Percentiles rank a stretch among this genome's conserved stretches.
These are phyloP conservation scores for Penicillium riverlandense DNA, from an alignment of 495 filamentous ascomycete genomes.

Conservation along the genomic window DNA sequence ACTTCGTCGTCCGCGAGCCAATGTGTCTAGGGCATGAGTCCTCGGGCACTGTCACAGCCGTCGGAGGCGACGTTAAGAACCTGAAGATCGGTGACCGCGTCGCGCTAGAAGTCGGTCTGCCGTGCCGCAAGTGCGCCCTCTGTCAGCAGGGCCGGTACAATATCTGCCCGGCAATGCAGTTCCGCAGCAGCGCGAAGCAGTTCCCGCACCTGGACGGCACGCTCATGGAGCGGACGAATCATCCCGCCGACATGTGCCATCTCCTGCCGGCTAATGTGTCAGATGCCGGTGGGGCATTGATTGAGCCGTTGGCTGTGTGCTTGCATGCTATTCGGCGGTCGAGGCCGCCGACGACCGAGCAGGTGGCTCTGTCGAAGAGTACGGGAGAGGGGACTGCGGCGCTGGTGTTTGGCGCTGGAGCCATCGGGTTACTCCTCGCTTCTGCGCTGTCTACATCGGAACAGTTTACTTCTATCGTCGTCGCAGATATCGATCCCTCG, in stretches of 20 bases:
- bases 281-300: slow-evolving; percentile 62
- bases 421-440: slow-evolving; percentile 71
- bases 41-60: slow-evolving; percentile 58
- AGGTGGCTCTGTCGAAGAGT: slow-evolving; percentile 13
- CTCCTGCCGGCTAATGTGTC: slow-evolving; percentile 58
- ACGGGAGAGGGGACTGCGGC: slow-evolving; percentile 40
- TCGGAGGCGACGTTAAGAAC: slow-evolving; percentile 42
- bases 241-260: slow-evolving; percentile 50
- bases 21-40: slow-evolving; percentile 77
- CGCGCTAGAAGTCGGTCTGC: slow-evolving; percentile 76
- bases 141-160: slow-evolving; percentile 72
- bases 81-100: slow-evolving; percentile 60
- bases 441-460: slow-evolving; percentile 50
- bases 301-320: slow-evolving; percentile 75
- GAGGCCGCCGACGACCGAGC: slow-evolving; percentile 33
- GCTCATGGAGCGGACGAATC: slow-evolving; percentile 70
- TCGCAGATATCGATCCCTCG: slow-evolving; percentile 73
- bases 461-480: slow-evolving; percentile 63
- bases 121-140: slow-evolving; percentile 62
- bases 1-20: slow-evolving; percentile 66
- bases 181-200: slow-evolving; percentile 70
- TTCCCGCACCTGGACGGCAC: slow-evolving; percentile 80
- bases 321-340: slow-evolving; percentile 66
- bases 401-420: slow-evolving; percentile 74
- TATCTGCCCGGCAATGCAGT: slow-evolving; percentile 73